phyloP scores from a whole-genome alignment of 768 basidiomycete genomes.

The Mycena vulgaris region DNA sequence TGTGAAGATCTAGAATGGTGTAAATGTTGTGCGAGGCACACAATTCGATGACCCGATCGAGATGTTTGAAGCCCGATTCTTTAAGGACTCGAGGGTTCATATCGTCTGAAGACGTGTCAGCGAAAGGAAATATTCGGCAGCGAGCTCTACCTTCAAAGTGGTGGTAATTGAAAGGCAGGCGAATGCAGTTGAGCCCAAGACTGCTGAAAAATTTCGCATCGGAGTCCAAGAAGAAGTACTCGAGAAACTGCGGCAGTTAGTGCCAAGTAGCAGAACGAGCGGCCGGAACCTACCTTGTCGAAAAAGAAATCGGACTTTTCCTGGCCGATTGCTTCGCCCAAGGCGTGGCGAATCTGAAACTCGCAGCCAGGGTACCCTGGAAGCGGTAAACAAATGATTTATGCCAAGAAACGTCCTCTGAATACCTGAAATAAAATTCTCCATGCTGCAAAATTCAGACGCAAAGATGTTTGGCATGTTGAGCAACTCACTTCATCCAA shows the following conservation, averaged over 20 bases:
- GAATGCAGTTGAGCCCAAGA: constrained; percentile 86
- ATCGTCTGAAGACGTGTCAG: constrained; percentile 61
- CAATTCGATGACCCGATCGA: constrained; percentile 83
- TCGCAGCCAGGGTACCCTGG: constrained; percentile 87
- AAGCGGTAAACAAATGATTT: not conserved
- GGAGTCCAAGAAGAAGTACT: constrained; percentile 85
- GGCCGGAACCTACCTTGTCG: constrained; percentile 72
- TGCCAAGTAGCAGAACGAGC: not conserved
- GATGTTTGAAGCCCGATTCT: constrained; percentile 82
- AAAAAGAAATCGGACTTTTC: constrained; percentile 86
- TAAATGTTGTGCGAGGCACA: constrained; percentile 85
- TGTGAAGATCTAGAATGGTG: constrained; percentile 87
- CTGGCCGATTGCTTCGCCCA: constrained; percentile 75
- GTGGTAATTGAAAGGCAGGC: constrained; percentile 81
- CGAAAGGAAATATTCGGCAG: not conserved
- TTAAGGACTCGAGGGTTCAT: constrained; percentile 86
- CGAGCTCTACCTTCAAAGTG: constrained; percentile 71
- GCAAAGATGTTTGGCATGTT: constrained; percentile 3
- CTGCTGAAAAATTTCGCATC: constrained; percentile 86
- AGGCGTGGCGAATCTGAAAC: constrained; percentile 79
- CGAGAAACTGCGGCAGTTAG: constrained; percentile 70
- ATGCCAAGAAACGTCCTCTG: no score
- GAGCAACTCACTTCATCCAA: constrained; percentile 84
- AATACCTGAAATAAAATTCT: constrained; percentile 80
- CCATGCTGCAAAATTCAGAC: constrained; percentile 64